Percentiles rank a stretch among this genome's conserved stretches.
phyloP scores from a whole-genome alignment of 805 yeast genomes.

The Barnettozyma sp. region DNA sequence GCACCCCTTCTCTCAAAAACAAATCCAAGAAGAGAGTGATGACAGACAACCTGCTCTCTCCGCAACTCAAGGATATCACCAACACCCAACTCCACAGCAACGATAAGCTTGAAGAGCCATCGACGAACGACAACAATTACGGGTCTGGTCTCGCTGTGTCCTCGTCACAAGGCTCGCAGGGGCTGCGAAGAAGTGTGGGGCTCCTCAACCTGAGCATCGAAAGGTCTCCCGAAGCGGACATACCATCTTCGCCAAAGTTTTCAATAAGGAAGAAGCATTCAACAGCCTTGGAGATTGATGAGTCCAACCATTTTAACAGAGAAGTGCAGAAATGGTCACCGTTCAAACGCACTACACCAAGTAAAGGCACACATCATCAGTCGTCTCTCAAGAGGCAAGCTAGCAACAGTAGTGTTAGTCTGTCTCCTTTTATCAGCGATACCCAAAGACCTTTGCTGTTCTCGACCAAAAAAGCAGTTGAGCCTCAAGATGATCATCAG shows the following conservation, averaged over 20 bases:
- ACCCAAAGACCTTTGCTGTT: conserved; percentile 21
- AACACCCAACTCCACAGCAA: conserved; percentile 8
- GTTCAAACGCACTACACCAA: conserved; percentile 26
- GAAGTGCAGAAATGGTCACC: conserved; percentile 28
- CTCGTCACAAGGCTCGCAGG: conserved; percentile 26
- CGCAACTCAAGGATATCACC: conserved; percentile 20
- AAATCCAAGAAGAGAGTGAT: conserved; percentile 22
- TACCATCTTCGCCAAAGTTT: conserved; percentile 20
- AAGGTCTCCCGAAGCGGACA: conserved; percentile 24
- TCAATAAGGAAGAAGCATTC: conserved; percentile 18
- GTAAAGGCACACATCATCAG: conserved; percentile 8
- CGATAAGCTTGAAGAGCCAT: conserved; percentile 8
- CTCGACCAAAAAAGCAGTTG: conserved; percentile 13
- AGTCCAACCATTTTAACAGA: conserved; percentile 14
- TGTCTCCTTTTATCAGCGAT: conserved; percentile 25
- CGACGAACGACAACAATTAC: conserved; percentile 18
- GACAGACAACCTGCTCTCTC: conserved; percentile 23
- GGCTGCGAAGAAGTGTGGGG: conserved; percentile 47
- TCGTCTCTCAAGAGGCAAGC: conserved; percentile 25
- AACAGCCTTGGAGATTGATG: conserved; percentile 15
- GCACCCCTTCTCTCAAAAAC: not conserved
- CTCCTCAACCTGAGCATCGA: conserved; percentile 43
- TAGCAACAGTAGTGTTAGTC: conserved; percentile 20
- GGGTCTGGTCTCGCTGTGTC: conserved; percentile 15
- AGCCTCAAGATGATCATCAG: too few species aligned